Evolutionary conservation across 306 rosid genomes (phyloP).

Genomic region (Lagenaria siceraria): DNA sequence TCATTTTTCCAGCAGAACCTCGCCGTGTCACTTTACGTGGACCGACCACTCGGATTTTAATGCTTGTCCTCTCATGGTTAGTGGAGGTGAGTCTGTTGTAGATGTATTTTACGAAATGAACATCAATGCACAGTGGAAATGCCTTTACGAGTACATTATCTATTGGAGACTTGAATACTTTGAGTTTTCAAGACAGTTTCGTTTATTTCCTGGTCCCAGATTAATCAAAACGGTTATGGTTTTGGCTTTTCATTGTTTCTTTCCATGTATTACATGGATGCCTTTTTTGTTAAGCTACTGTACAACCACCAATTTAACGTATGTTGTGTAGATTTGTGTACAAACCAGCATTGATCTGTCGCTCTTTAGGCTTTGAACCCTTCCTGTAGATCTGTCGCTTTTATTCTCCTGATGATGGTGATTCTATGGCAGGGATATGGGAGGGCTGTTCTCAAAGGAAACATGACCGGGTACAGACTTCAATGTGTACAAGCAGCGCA

Average conservation of each 20-base stretch:
- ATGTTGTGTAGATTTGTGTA: background rate
- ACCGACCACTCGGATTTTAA: conserved; percentile 28
- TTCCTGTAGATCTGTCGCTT: background rate
- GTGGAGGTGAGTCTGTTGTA: conserved; percentile 31
- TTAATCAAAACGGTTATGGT: background rate
- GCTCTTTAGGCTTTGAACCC: background rate
- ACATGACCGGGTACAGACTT: conserved; percentile 24
- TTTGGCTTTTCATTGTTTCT: background rate
- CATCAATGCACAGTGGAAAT: background rate
- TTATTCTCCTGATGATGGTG: background rate
- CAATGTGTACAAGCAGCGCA: conserved; percentile 16
- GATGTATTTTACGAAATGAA: background rate
- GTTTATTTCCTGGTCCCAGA: background rate
- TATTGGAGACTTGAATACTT: background rate
- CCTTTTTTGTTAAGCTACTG: background rate
- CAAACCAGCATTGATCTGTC: background rate
- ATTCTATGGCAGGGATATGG: conserved; percentile 40
- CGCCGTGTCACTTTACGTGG: conserved; percentile 28
- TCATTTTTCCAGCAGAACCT: conserved; percentile 32
- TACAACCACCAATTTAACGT: background rate
- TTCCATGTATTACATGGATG: background rate
- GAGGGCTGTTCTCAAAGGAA: conserved; percentile 30
- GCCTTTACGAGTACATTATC: background rate
- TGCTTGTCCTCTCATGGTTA: conserved; percentile 7
- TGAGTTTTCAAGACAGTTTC: background rate